A percentile compares a stretch with the other conserved stretches of the same genome.
Conservation (phyloP, 768 basidiomycete genomes). For the Leccinum truebloodii region DNA sequence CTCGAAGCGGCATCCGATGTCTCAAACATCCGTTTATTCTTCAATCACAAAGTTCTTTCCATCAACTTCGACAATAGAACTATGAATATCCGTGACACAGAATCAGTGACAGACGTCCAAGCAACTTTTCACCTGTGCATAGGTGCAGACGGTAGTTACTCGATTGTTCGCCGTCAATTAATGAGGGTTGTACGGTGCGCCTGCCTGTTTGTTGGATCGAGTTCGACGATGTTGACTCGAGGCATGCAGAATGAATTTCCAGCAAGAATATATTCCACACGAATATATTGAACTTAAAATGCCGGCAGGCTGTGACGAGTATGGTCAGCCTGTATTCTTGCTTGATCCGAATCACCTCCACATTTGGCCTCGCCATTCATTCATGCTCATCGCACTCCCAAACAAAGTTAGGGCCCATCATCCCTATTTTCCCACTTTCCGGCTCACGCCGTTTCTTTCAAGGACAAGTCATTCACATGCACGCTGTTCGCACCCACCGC, state of each 20-base stretch:
- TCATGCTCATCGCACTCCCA: constrained; percentile 98
- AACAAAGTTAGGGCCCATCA: constrained; percentile 70
- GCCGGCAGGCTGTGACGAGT: constrained; percentile 68
- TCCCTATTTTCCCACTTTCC: constrained; percentile 30
- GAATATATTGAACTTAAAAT: constrained; percentile 97
- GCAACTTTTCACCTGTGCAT: constrained; percentile 77
- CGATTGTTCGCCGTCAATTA: constrained; percentile 87
- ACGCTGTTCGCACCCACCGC: constrained; percentile 89
- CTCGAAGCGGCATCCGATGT: constrained; percentile 69
- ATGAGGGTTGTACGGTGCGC: constrained; percentile 90
- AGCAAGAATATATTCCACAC: constrained; percentile 93
- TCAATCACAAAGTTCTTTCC: constrained; percentile 77
- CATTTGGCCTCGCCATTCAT: constrained; percentile 98
- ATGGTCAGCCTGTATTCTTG: constrained; percentile 67
- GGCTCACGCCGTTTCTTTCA: constrained; percentile 22
- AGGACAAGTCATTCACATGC: constrained; percentile 98
- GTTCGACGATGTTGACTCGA: constrained; percentile 18
- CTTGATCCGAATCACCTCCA: constrained; percentile 96
- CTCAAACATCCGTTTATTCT: constrained; percentile 67
- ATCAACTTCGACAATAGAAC: constrained; percentile 72
- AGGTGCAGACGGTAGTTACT: constrained; percentile 95
- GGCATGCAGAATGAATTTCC: constrained; percentile 82
- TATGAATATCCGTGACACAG: constrained; percentile 52
- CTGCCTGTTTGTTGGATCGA: constrained; percentile 11
- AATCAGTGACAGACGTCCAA: constrained; percentile 43